Percentiles rank a stretch among this genome's conserved stretches.
Evolutionary conservation across 2,329 filamentous ascomycete genomes (phyloP).

Genomic region (Fusarium sp.): DNA sequence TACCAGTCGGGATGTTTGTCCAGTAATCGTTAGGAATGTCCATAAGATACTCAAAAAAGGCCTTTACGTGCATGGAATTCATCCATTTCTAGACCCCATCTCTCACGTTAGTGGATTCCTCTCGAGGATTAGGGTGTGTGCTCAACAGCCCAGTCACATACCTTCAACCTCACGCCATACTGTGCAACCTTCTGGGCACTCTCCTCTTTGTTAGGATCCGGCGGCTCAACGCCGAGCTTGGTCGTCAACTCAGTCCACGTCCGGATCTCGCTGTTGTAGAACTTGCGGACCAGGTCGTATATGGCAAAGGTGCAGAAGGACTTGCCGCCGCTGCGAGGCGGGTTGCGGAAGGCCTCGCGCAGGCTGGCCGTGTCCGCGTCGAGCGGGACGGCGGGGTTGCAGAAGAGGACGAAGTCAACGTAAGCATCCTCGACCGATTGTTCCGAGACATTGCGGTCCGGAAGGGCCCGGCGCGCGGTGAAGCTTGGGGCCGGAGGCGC

Average conservation of each 20-base stretch:
- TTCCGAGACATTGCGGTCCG: slow-evolving; percentile 75
- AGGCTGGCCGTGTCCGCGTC: slow-evolving; percentile 78
- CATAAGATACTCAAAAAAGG: slow-evolving; percentile 92
- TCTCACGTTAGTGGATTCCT: slow-evolving; percentile 14
- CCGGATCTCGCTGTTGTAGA: slow-evolving; percentile 87
- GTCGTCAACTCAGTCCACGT: slow-evolving; percentile 92
- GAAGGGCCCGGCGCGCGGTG: slow-evolving; percentile 61
- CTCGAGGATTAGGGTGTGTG: slow-evolving; percentile 6
- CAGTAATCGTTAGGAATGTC: slow-evolving; percentile 85
- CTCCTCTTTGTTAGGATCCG: slow-evolving; percentile 84
- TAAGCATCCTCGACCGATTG: slow-evolving; percentile 85
- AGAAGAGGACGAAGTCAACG: slow-evolving; percentile 87
- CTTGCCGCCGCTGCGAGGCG: slow-evolving; percentile 90
- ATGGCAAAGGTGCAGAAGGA: slow-evolving; percentile 83
- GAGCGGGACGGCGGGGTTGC: slow-evolving; percentile 82
- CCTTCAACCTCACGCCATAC: slow-evolving; percentile 92
- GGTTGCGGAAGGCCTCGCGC: slow-evolving; percentile 80
- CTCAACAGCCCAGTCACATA: slow-evolving; percentile 53
- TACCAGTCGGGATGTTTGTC: slow-evolving; percentile 76
- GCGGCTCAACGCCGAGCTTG: slow-evolving; percentile 88
- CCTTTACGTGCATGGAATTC: slow-evolving; percentile 95
- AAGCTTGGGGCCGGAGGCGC: slow-evolving; percentile 37
- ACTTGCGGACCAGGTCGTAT: slow-evolving; percentile 81
- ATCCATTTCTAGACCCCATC: slow-evolving; percentile 81
- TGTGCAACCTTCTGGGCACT: slow-evolving; percentile 95